Evolutionary conservation across 208 protist genomes (phyloP), one percentile per base, ranked within the genome.

Genomic region (Tritrichomonas foetus): DNA sequence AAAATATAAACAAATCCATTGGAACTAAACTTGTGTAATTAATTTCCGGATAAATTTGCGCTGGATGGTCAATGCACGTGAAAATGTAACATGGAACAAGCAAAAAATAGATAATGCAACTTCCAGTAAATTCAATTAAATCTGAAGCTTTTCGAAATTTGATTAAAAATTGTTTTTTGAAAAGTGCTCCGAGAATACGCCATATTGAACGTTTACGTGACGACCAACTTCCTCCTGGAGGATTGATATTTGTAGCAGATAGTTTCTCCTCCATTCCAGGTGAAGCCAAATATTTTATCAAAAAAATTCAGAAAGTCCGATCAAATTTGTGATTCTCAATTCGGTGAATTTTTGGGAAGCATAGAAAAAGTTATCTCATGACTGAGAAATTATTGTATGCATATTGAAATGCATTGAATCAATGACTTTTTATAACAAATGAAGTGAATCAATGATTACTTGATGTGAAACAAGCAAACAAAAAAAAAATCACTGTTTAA

Each of bases 131-230:
- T 53, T 84, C 74, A 53, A 84, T 49, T 11, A 84, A 39, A 13
- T 11, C 20, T 13, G 74, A 11, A 33, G 27, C 36, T 39, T 84
- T 11, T 84, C 74, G 8, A 13, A 53, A n/a, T 53, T 84, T 84
- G 1, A 84, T 84, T n/a, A 84, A 13, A 33, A 33, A 84, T 53
- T 84, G 74, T 44, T 84, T 84, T 53, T 84, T 84, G 25, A 84
- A 84, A 5, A 84, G 44, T 8, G 27, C 74, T 2, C 13, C 25
- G 25, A 84, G 25, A 8, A 20, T 49, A 14, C 36, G 41, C 8
- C 3, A 13, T 9, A 53, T 39, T 11, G 74, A 47, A 1, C 8
- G 44, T 1, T 53, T 49, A 2, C 36, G 11, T 1, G 20, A 11
- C 13, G 33, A 47, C 74, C 74, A 84, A 25, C 3, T 44, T 1